These are phyloP conservation scores for Sporobolomyces phaffii DNA, from an alignment of 768 basidiomycete species.

Conservation along the genomic window DNA sequence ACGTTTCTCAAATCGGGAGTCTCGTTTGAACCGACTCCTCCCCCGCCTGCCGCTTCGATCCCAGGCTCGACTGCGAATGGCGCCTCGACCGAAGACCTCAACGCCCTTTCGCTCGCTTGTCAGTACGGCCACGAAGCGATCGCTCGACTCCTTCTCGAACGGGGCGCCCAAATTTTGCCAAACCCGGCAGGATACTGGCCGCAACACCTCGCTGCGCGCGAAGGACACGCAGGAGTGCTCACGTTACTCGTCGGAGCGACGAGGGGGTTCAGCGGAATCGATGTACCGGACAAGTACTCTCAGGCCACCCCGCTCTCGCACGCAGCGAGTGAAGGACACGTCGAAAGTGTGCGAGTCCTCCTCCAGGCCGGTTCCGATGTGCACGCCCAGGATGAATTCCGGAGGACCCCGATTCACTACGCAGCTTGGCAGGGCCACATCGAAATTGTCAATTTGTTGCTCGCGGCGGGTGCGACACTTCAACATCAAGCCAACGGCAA, in stretches of 20 bases:
- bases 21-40: conserved; percentile 54
- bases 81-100: conserved; percentile 60
- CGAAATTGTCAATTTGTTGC: conserved; percentile 59
- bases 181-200: conserved; percentile 97
- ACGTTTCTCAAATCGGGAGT: conserved; percentile 72
- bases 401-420: conserved; percentile 79
- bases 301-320: conserved; percentile 98
- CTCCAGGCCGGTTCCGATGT: conserved; percentile 72
- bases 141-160: conserved; percentile 65
- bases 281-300: conserved; percentile 88
- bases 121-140: conserved; percentile 82
- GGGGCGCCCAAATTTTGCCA: conserved; percentile 69
- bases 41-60: not conserved
- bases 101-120: conserved; percentile 82
- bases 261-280: conserved; percentile 60
- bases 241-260: conserved; percentile 60
- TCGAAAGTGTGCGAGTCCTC: conserved; percentile 66
- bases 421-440: conserved; percentile 94
- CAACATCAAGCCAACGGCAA: not conserved
- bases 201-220: conserved; percentile 87
- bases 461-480: conserved; percentile 47
- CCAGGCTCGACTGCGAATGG: conserved; percentile 32
- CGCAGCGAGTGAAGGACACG: conserved; percentile 78
- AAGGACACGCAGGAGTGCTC: conserved; percentile 84
- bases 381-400: conserved; percentile 73